Base-by-base conservation (phyloP, 2,329 filamentous ascomycete genomes). In the Conoideocrella luteorostrata region DNA sequence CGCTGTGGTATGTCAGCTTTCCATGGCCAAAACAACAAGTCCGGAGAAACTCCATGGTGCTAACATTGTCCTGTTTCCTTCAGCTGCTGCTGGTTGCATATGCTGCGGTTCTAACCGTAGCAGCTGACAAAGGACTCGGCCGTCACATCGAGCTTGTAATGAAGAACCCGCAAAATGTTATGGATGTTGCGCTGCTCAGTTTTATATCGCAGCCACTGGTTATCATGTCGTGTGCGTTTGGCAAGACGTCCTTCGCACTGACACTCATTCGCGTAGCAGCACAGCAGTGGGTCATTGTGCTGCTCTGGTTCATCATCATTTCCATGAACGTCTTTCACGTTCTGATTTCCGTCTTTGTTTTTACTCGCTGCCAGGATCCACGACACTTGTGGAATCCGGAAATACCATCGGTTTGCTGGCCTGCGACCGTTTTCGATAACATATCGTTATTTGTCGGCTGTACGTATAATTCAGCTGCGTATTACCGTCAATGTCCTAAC, bases 141-240 rank as follows among this genome's bases (percentile, higher is more conserved):
- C 35, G 41, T 10, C 45, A 47, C 21, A 10, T 47, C 3, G 41
- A 41, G 32, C 34, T 44, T 15, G 32, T 47, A 4, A 12, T 28
- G 12, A 41, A 41, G 24, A 34, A 44, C 26, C 38, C 45, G 3
- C 32, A 44, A 21, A 28, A 41, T 20, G 33, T 29, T 18, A 18
- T 44, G 5, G 45, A 47, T 20, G 41, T 47, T 20, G 41, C 33
- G 4, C 17, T 44, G 13, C 37, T 47, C 9, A 41, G 45, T 17
- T 47, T 47, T n/a, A 37, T 44, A 13, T 44, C 45, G 17, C 45
- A 47, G 13, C 45, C 41, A 15, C 13, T 47, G 5, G 41, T 47
- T 17, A n/a, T 44, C 28, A 44, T 47, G 45, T 47, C 45, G 9
- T 47, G 45, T 28, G 45, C 37, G 17, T 36, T 47, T 17, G 45